These are phyloP conservation scores for Ramularia endophylla DNA, from an alignment of 2,329 filamentous ascomycete genomes.

Conservation along the genomic window DNA sequence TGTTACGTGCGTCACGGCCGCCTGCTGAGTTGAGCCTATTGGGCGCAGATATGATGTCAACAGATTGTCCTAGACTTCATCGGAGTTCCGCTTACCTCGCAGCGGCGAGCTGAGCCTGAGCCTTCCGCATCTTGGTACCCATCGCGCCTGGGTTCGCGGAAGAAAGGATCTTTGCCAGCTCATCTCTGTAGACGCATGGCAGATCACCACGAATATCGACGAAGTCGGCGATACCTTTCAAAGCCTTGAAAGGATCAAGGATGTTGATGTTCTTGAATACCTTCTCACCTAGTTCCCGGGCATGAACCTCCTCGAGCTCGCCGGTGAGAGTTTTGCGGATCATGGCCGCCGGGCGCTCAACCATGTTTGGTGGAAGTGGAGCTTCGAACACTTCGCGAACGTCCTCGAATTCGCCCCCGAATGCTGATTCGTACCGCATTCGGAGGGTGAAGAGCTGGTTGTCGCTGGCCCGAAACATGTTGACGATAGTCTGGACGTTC, in stretches of 20 bases:
- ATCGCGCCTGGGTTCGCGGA: background rate
- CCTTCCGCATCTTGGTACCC: background rate
- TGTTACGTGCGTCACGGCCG: too few relatives aligned
- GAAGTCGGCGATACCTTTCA: conserved; percentile 7
- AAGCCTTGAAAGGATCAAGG: conserved; percentile 4
- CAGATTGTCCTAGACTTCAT: too few relatives aligned
- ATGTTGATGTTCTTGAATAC: conserved; percentile 9
- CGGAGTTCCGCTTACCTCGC: too few relatives aligned
- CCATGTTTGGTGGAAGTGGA: conserved; percentile 2
- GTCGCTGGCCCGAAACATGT: conserved; percentile 1
- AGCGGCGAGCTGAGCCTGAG: background rate
- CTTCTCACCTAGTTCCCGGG: conserved; percentile 1
- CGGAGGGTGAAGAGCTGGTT: conserved; percentile 9
- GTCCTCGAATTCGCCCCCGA: conserved; percentile 10
- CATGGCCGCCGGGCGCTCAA: conserved; percentile 5
- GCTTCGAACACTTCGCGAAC: conserved; percentile 10
- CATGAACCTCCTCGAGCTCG: conserved; percentile 3
- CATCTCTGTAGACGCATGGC: conserved; percentile 7
- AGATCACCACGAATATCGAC: conserved; percentile 10
- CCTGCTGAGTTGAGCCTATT: too few relatives aligned
- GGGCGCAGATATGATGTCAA: too few relatives aligned
- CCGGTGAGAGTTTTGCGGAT: conserved; percentile 4
- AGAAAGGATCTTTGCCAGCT: conserved; percentile 3
- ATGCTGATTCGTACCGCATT: conserved; percentile 7
- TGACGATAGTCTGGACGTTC: conserved; percentile 21